Evolutionary conservation across 106 monocot species (phyloP).

Genomic region (Ottelia alismoides): DNA sequence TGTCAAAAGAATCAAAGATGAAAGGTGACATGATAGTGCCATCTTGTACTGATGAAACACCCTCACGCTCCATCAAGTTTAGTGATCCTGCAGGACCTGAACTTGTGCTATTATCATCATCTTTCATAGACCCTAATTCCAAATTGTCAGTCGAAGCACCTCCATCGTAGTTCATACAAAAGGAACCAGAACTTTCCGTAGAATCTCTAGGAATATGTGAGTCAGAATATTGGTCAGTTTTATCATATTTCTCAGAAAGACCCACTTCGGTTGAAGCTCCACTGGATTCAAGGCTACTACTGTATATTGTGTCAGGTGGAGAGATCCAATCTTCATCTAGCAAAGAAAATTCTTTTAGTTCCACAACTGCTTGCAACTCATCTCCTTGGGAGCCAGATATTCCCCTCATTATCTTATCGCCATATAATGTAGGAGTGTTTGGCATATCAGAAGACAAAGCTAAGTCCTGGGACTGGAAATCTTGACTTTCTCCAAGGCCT

Average conservation of each 20-base stretch:
- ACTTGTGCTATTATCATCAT: slow-evolving; percentile 2
- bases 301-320: slow-evolving; percentile 58
- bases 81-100: slow-evolving; percentile 3
- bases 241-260: slow-evolving; percentile 18
- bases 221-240: slow-evolving; percentile 6
- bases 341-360: slow-evolving; percentile 9
- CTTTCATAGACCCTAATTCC: slow-evolving; percentile 6
- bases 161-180: slow-evolving; percentile 5
- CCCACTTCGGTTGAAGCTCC: slow-evolving; percentile 19
- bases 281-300: slow-evolving; percentile 49
- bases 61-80: slow-evolving; percentile 9
- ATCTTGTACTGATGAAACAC: slow-evolving; percentile 16
- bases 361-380: slow-evolving; percentile 8
- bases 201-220: slow-evolving; percentile 1
- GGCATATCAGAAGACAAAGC: slow-evolving; percentile 34
- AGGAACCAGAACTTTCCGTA: background rate
- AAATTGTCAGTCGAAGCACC: slow-evolving; percentile 4
- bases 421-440: slow-evolving; percentile 21
- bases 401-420: slow-evolving; percentile 19
- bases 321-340: slow-evolving; percentile 87
- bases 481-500: slow-evolving; percentile 80
- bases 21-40: slow-evolving; percentile 6
- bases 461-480: slow-evolving; percentile 50
- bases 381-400: slow-evolving; percentile 11
- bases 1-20: too few species aligned